These are phyloP conservation scores for Apiotrichum brassicae DNA, from an alignment of 1,284 basidiomycete genomes.

Conservation along the genomic window DNA sequence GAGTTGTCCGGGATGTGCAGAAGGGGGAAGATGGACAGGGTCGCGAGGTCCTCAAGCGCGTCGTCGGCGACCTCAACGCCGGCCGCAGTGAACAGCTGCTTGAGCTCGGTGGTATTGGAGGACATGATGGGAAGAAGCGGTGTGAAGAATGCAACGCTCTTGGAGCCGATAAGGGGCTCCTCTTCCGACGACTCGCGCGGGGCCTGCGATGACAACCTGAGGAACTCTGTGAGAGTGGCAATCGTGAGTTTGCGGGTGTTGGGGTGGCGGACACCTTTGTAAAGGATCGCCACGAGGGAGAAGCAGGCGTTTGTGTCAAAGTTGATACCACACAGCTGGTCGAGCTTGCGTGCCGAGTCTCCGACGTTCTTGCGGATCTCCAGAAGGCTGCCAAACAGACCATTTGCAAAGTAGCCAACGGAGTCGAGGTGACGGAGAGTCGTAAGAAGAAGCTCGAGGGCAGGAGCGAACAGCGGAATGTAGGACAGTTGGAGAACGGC, in stretches of 20 bases:
- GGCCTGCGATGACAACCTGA: slow-evolving; percentile 51
- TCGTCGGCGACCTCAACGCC: slow-evolving; percentile 54
- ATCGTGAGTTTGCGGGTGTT: slow-evolving; percentile 51
- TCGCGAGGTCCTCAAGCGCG: slow-evolving; percentile 49
- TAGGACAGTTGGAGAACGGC: slow-evolving; percentile 71
- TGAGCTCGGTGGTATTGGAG: slow-evolving; percentile 54
- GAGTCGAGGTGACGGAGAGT: slow-evolving; percentile 48
- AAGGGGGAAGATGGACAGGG: slow-evolving; percentile 49
- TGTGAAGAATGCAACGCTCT: slow-evolving; percentile 72
- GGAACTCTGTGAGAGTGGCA: slow-evolving; percentile 27
- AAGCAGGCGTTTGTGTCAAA: slow-evolving; percentile 76
- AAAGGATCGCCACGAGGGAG: slow-evolving; percentile 70
- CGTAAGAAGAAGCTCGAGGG: slow-evolving; percentile 59
- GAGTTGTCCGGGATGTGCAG: slow-evolving; percentile 52
- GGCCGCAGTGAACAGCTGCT: slow-evolving; percentile 58
- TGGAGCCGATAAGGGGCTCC: slow-evolving; percentile 49
- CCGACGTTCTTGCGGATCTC: slow-evolving; percentile 61
- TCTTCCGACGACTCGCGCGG: slow-evolving; percentile 30
- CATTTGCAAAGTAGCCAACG: slow-evolving; percentile 51
- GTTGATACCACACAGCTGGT: slow-evolving; percentile 64
- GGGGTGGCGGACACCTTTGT: slow-evolving; percentile 73
- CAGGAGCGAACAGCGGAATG: slow-evolving; percentile 62
- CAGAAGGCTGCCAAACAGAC: slow-evolving; percentile 53
- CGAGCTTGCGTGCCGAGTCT: slow-evolving; percentile 65
- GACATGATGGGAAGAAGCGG: slow-evolving; percentile 64